A percentile compares a stretch with the other conserved stretches of the same genome.
Evolutionary conservation across 192 early-diverging fungal genomes (phyloP).

Genomic region (Coemansia sp.): DNA sequence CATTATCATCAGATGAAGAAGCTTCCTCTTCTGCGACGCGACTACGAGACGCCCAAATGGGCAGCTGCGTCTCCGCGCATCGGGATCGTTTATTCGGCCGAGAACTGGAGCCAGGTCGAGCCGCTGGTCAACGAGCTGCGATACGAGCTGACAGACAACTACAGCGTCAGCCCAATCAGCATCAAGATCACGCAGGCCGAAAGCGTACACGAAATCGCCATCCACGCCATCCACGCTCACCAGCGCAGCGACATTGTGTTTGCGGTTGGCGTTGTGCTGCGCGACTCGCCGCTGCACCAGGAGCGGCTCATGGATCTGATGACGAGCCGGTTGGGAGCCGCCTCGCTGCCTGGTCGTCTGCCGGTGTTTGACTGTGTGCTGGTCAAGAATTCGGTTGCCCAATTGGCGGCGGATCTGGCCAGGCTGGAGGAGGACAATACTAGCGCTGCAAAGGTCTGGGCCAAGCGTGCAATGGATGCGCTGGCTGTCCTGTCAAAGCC

Average conservation of each 20-base stretch:
- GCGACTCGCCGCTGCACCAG: conserved; percentile 19
- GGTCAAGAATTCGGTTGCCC: conserved; percentile 22
- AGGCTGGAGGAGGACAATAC: not conserved
- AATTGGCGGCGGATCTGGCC: conserved; percentile 10
- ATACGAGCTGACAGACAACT: conserved; percentile 39
- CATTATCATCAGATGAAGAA: not conserved
- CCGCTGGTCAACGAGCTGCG: conserved; percentile 45
- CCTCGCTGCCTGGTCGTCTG: conserved; percentile 12
- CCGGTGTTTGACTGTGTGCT: conserved; percentile 49
- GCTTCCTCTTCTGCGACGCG: conserved; percentile 23
- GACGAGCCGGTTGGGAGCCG: conserved; percentile 17
- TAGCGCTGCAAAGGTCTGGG: conserved; percentile 28
- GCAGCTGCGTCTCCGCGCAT: conserved; percentile 15
- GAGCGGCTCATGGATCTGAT: conserved; percentile 25
- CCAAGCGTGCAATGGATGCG: conserved; percentile 42
- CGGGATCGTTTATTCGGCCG: conserved; percentile 34
- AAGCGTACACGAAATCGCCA: conserved; percentile 38
- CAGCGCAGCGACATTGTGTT: conserved; percentile 43
- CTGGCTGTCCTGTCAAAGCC: conserved; percentile 29
- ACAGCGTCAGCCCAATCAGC: conserved; percentile 34
- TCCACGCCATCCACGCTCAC: conserved; percentile 25
- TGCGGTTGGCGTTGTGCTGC: conserved; percentile 40
- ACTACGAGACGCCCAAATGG: conserved; percentile 22
- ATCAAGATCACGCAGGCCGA: conserved; percentile 39
- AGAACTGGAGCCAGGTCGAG: conserved; percentile 37